Evolutionary conservation across 306 rosid genomes (phyloP).

Genomic region (Citrullus amarus): DNA sequence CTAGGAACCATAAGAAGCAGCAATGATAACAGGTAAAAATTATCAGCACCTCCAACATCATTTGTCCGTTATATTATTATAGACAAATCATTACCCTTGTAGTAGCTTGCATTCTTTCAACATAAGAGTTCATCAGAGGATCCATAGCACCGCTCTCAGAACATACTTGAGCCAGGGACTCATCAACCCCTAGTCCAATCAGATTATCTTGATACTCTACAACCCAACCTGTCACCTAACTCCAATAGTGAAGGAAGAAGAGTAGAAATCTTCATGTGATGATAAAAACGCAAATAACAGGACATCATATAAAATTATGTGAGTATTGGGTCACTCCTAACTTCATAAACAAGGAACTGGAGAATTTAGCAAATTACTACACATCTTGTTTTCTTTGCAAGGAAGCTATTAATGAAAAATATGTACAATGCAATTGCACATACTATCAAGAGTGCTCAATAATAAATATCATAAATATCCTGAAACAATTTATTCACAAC

Average conservation of each 20-base stretch:
- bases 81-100: constrained; percentile 47
- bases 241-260: constrained; percentile 7
- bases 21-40: constrained; percentile 6
- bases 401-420: neutral
- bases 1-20: constrained; percentile 28
- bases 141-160: constrained; percentile 99
- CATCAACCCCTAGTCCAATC: constrained; percentile 91
- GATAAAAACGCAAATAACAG: neutral
- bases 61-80: constrained; percentile 6
- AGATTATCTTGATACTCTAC: constrained; percentile 91
- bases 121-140: constrained; percentile 93
- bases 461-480: neutral
- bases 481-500: neutral
- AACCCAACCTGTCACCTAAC: constrained; percentile 96
- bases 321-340: too few species aligned
- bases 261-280: neutral
- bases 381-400: neutral
- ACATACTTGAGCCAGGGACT: constrained; percentile 90
- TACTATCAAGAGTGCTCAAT: neutral
- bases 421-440: neutral
- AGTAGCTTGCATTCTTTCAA: constrained; percentile 97
- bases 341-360: neutral
- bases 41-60: constrained; percentile 5
- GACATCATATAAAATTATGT: neutral
- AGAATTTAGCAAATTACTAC: neutral